A percentile compares a stretch with the other conserved stretches of the same genome.
phyloP scores from a whole-genome alignment of 495 filamentous ascomycete genomes.

The Cairneyella variabilis region DNA sequence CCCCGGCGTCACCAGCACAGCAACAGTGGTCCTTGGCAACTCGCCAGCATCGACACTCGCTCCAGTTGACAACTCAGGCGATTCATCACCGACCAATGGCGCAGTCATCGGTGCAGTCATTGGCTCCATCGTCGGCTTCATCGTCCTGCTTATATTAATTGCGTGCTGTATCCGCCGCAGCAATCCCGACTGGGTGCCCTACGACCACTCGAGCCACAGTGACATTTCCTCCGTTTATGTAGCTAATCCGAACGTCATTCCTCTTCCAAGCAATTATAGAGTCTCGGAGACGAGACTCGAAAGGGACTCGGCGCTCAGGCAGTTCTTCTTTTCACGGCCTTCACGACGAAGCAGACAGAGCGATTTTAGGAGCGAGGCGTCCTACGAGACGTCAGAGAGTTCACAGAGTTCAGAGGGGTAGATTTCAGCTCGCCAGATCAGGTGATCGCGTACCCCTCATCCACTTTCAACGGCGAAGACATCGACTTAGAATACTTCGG shows the following conservation, averaged over 20 bases:
- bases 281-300: neutral
- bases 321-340: neutral
- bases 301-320: neutral
- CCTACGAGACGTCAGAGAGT: neutral
- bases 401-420: neutral
- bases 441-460: too few species aligned
- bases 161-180: neutral
- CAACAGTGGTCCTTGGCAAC: neutral
- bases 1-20: neutral
- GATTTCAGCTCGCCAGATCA: neutral
- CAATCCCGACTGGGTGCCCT: slow-evolving; percentile 4
- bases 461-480: neutral
- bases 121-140: slow-evolving; percentile 9
- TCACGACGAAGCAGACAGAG: neutral
- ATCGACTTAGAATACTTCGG: neutral
- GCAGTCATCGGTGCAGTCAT: slow-evolving; percentile 5
- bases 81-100: slow-evolving; percentile 8
- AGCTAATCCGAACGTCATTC: slow-evolving; percentile 8
- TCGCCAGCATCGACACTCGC: neutral
- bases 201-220: neutral
- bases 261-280: neutral
- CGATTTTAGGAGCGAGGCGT: neutral
- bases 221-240: slow-evolving; percentile 5
- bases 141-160: neutral
- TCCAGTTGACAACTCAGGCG: neutral